Percentiles rank a stretch among this genome's conserved stretches.
These are phyloP conservation scores for Typha latifolia DNA, from an alignment of 176 grass and related monocot species.

Conservation along the genomic window DNA sequence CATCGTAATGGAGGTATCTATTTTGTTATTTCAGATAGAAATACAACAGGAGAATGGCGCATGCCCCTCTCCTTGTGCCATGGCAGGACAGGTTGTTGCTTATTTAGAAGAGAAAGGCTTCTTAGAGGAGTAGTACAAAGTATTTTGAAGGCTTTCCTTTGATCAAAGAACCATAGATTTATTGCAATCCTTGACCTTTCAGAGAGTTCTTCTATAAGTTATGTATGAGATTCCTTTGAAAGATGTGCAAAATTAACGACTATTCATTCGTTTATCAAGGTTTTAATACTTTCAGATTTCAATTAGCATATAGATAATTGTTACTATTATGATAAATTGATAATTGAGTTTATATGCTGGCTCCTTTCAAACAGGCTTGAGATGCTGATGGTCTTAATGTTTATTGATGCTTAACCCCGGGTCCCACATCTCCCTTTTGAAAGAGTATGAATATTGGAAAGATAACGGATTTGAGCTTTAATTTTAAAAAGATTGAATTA, in stretches of 20 bases:
- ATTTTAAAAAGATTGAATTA: no score
- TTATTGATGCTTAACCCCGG: no score
- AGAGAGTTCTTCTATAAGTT: neutral
- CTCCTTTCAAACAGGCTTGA: no score
- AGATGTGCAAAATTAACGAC: neutral
- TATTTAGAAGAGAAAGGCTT: slow-evolving; percentile 91
- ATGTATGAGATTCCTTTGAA: neutral
- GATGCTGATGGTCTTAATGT: no score
- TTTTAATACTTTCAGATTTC: neutral
- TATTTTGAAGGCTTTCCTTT: neutral
- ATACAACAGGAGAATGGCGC: slow-evolving; percentile 67
- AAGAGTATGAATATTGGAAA: no score
- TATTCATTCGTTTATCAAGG: no score
- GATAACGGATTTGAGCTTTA: no score
- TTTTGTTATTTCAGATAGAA: slow-evolving; percentile 60
- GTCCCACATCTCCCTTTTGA: no score
- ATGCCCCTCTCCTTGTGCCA: slow-evolving; percentile 65
- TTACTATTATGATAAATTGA: neutral
- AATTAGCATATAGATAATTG: slow-evolving; percentile 2
- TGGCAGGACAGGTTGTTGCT: slow-evolving; percentile 66
- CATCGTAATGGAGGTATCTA: neutral
- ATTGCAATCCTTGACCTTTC: neutral
- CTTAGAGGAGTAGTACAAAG: slow-evolving; percentile 21
- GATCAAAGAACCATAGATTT: neutral
- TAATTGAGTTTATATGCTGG: no score